These are phyloP conservation scores for Cucumis sativus DNA, from an alignment of 306 rosid genomes.

Conservation along the genomic window Cucumber_9930_V3 NC_026659.2:29437001-29437500, in stretches of 20 bases:
- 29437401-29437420: not conserved
- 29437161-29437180: not conserved
- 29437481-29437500: too few relatives aligned
- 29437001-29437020: constrained; percentile 49
- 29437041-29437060: constrained; percentile 33
- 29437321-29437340: not conserved
- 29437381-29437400: not conserved
- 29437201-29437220: not conserved
- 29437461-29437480: too few relatives aligned
- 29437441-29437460: too few relatives aligned
- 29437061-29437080: not conserved
- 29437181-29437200: not conserved
- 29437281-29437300: constrained; percentile 50
- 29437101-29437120: not conserved
- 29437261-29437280: constrained; percentile 84
- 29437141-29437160: not conserved
- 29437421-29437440: not conserved
- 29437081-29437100: not conserved
- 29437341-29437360: not conserved
- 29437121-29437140: not conserved
- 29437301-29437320: constrained; percentile 31
- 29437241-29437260: constrained; percentile 92
- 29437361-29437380: not conserved
- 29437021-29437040: constrained; percentile 78
- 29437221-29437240: constrained; percentile 21